phyloP scores from a whole-genome alignment of 768 basidiomycete genomes.

The Psilocybe sp. region DNA sequence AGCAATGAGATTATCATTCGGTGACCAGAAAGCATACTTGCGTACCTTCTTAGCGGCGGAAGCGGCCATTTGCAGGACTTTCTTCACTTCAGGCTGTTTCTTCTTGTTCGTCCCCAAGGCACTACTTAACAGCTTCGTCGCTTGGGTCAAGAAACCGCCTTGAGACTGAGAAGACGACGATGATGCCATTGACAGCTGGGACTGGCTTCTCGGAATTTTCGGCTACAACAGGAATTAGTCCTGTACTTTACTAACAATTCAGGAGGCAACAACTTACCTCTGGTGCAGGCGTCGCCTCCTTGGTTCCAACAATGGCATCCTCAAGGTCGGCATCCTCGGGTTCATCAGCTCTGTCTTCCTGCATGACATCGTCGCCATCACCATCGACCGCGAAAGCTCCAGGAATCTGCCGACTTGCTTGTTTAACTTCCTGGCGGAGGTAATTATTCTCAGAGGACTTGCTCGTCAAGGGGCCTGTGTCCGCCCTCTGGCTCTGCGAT shows the following conservation, averaged over 20 bases:
- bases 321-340: constrained; percentile 35
- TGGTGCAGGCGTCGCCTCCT: constrained; percentile 34
- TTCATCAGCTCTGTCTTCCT: constrained; percentile 28
- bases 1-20: neutral
- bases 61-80: constrained; percentile 73
- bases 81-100: constrained; percentile 74
- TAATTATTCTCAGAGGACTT: neutral
- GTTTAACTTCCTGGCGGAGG: constrained; percentile 9
- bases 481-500: constrained; percentile 51
- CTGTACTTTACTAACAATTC: neutral
- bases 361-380: constrained; percentile 34
- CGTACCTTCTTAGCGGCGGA: constrained; percentile 87
- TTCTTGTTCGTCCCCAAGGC: constrained; percentile 72
- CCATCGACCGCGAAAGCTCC: constrained; percentile 27
- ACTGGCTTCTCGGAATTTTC: constrained; percentile 40
- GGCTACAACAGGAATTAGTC: constrained; percentile 11
- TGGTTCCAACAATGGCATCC: constrained; percentile 36
- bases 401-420: constrained; percentile 16
- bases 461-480: constrained; percentile 30
- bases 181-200: constrained; percentile 55
- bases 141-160: constrained; percentile 65
- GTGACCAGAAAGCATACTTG: constrained; percentile 1
- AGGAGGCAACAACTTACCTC: constrained; percentile 35
- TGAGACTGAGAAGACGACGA: constrained; percentile 47
- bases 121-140: constrained; percentile 64